These are phyloP conservation scores for Serendipita vermifera DNA, from an alignment of 768 basidiomycete species.

Conservation along the genomic window DNA sequence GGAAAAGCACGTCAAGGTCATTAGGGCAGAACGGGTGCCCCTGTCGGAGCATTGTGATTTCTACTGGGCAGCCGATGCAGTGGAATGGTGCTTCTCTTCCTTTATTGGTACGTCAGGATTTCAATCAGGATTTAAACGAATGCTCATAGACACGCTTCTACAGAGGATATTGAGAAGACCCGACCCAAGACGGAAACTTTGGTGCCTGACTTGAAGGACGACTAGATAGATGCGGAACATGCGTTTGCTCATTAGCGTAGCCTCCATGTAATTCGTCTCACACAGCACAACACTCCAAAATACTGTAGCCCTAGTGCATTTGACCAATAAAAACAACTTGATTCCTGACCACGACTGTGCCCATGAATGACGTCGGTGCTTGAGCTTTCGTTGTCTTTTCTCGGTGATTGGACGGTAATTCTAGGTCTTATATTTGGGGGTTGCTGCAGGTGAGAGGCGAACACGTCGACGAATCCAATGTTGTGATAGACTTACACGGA, in stretches of 20 bases:
- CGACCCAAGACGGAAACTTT: too few relatives aligned
- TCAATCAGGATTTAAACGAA: not conserved
- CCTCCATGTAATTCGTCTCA: too few relatives aligned
- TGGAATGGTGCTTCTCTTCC: conserved; percentile 29
- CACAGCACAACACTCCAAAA: too few relatives aligned
- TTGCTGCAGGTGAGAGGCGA: conserved; percentile 53
- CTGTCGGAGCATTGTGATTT: conserved; percentile 28
- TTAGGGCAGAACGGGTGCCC: conserved; percentile 31
- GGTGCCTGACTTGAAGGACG: too few relatives aligned
- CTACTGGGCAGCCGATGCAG: conserved; percentile 32
- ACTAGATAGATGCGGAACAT: too few relatives aligned
- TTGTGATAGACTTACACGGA: not conserved
- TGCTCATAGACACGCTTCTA: too few relatives aligned
- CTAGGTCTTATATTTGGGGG: conserved; percentile 75
- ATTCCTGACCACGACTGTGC: not conserved
- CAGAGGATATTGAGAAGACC: conserved; percentile 13
- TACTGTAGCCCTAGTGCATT: too few relatives aligned
- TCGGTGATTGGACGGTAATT: conserved; percentile 45
- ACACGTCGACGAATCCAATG: conserved; percentile 6
- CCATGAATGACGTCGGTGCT: not conserved
- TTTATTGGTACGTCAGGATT: conserved; percentile 7
- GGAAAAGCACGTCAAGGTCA: conserved; percentile 30
- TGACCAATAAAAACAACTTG: not conserved
- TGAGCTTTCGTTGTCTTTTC: not conserved
- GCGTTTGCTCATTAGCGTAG: too few relatives aligned